Base-by-base conservation (phyloP, 2,329 filamentous ascomycete genomes). In the Dactylellina haptotyla region DNA sequence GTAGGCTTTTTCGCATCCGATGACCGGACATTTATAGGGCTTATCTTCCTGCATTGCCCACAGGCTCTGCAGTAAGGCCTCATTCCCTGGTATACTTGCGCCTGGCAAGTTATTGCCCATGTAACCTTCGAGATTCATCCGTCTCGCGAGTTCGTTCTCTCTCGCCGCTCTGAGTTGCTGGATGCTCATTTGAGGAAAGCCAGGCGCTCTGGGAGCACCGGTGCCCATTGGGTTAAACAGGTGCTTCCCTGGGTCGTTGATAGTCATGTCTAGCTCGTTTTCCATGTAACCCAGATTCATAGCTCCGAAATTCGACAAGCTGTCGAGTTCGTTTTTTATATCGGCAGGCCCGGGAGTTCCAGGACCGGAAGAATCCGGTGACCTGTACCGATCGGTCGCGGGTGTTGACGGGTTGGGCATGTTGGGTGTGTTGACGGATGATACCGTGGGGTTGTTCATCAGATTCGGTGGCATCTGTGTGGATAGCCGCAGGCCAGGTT, bases 1-100 rank as follows among this genome's bases (percentile, higher is more conserved):
- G 84, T 99, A 99, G 0, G 95, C 94, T 84, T 99, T 99, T 81
- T 98, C 95, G 79, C 95, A 99, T 4, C 95, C 95, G 80, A 99
- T 96, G 56, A 99, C 95, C 1, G 95, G 95, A 79, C 95, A 99
- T 80, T 93, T 91, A 85, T 97, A 99, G 0, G 95, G 95, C 82
- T 98, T 99, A 79, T 96, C 92, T 80, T 99, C 94, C 80, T 98
- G 94, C 14, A 90, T 90, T 69, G 87, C 85, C 79, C 56, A 71
- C 39, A 59, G 58, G 30, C 39, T 67, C n/a, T 75, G 81, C 82
- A 79, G 77, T 81, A 79, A 70, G 79, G 78, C 39, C 79, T 57
- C 56, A 18, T 65, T 62, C 34, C 67, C 69, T 3, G 64, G 74
- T 41, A 69, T 69, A n/a, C 74, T 65, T 45, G 67, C 69, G 10